phyloP scores from a whole-genome alignment of 371 early-diverging fungal species.

The Ordospora pajunii region DNA sequence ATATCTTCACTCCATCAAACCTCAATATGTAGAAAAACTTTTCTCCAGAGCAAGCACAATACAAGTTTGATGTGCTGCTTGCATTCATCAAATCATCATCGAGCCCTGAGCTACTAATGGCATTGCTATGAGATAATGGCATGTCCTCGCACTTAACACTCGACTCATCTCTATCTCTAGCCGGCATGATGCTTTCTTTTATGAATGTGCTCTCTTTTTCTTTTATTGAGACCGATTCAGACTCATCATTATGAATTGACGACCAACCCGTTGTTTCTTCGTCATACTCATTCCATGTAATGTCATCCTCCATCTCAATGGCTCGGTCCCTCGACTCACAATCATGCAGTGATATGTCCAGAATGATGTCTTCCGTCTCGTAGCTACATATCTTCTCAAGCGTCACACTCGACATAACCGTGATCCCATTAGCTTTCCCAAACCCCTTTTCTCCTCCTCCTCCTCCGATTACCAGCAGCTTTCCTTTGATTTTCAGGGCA shows the following conservation, averaged over 20 bases:
- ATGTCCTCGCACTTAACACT: too few relatives aligned
- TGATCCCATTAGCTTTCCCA: conserved; percentile 54
- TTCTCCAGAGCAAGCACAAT: conserved; percentile 20
- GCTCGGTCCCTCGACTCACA: not conserved
- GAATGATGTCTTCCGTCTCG: conserved; percentile 43
- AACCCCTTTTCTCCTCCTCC: conserved; percentile 52
- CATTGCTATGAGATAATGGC: too few relatives aligned
- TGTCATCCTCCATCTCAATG: conserved; percentile 1
- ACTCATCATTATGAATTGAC: not conserved
- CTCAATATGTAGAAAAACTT: conserved; percentile 26
- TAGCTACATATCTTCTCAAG: conserved; percentile 5
- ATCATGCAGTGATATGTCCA: not conserved
- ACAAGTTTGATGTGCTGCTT: not conserved
- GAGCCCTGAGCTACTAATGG: too few relatives aligned
- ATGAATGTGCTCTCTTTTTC: not conserved
- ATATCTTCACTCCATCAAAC: not conserved
- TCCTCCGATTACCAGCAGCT: conserved; percentile 41
- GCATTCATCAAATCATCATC: not conserved
- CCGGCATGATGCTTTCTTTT: not conserved
- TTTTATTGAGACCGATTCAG: not conserved
- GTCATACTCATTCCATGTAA: conserved; percentile 4
- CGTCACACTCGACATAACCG: conserved; percentile 3
- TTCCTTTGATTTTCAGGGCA: conserved; percentile 15
- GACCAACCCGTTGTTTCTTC: not conserved
- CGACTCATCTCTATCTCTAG: not conserved